Evolutionary conservation across 2,329 filamentous ascomycete genomes (phyloP).

Genomic region (Cladosporium sp.): DNA sequence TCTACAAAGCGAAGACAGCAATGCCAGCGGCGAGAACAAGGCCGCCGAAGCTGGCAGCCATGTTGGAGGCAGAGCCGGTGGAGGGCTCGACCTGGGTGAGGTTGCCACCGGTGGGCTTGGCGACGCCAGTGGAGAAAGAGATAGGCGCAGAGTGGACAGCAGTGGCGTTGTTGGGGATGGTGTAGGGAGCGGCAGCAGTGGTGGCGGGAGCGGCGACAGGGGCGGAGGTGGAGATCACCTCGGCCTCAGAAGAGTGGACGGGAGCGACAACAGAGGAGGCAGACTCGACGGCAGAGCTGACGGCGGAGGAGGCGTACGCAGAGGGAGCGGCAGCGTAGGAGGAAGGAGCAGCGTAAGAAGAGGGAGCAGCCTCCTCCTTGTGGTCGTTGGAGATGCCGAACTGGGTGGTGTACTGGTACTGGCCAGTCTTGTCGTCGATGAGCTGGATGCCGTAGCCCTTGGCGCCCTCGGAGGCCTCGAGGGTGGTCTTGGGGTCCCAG

Average conservation of each 20-base stretch:
- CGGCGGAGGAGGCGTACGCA: constrained; percentile 25
- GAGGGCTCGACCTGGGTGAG: constrained; percentile 27
- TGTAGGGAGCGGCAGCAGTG: constrained; percentile 22
- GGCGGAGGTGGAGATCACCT: constrained; percentile 22
- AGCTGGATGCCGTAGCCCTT: constrained; percentile 63
- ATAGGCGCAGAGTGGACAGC: constrained; percentile 39
- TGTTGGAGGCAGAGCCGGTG: constrained; percentile 30
- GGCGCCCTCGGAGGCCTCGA: constrained; percentile 47
- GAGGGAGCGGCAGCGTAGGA: constrained; percentile 28
- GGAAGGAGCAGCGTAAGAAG: constrained; percentile 11
- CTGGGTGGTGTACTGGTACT: constrained; percentile 64
- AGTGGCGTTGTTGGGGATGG: constrained; percentile 28
- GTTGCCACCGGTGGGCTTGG: constrained; percentile 33
- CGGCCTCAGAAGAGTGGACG: constrained; percentile 14
- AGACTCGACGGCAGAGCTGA: constrained; percentile 12
- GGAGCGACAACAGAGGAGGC: constrained; percentile 22
- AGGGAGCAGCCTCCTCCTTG: constrained; percentile 20
- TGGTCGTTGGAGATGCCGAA: constrained; percentile 61
- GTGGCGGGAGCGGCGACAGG: constrained; percentile 37
- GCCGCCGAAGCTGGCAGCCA: constrained; percentile 44
- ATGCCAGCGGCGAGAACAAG: constrained; percentile 43
- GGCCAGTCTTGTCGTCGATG: constrained; percentile 60
- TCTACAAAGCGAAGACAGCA: constrained; percentile 42
- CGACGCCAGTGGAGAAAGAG: constrained; percentile 25
- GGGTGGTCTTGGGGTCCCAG: constrained; percentile 56